phyloP scores from a whole-genome alignment of 2,329 filamentous ascomycete species.

The Coniochaeta ligniaria region DNA sequence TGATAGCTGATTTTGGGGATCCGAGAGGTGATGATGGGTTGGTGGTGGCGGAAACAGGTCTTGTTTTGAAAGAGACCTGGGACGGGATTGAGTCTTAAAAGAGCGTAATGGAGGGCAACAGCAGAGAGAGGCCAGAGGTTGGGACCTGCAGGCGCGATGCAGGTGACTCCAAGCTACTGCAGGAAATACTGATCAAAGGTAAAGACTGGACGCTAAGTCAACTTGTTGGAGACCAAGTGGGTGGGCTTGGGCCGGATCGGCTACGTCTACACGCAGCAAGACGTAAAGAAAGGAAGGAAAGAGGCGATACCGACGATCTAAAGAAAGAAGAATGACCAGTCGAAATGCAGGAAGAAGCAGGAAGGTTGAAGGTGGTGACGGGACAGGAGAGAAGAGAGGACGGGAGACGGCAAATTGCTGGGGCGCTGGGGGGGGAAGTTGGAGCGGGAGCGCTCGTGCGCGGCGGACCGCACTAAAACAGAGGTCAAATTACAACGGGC shows the following conservation, averaged over 20 bases:
- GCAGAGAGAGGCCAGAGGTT: neutral
- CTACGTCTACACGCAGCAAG: neutral
- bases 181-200: conserved; percentile 1
- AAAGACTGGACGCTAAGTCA: conserved; percentile 2
- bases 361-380: neutral
- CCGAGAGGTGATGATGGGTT: neutral
- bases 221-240: neutral
- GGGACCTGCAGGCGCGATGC: conserved; percentile 3
- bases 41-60: neutral
- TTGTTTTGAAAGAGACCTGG: neutral
- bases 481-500: neutral
- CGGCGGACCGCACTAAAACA: neutral
- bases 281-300: neutral
- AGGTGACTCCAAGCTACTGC: neutral
- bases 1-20: neutral
- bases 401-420: neutral
- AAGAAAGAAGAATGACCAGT: neutral
- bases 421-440: neutral
- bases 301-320: conserved; percentile 1
- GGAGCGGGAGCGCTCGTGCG: neutral
- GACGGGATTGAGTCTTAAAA: conserved; percentile 1
- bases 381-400: neutral
- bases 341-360: neutral
- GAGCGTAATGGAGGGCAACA: neutral
- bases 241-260: neutral